These are phyloP conservation scores for Lachancea lanzarotensis DNA, from an alignment of 805 yeast genomes.

Conservation along the genomic window DNA sequence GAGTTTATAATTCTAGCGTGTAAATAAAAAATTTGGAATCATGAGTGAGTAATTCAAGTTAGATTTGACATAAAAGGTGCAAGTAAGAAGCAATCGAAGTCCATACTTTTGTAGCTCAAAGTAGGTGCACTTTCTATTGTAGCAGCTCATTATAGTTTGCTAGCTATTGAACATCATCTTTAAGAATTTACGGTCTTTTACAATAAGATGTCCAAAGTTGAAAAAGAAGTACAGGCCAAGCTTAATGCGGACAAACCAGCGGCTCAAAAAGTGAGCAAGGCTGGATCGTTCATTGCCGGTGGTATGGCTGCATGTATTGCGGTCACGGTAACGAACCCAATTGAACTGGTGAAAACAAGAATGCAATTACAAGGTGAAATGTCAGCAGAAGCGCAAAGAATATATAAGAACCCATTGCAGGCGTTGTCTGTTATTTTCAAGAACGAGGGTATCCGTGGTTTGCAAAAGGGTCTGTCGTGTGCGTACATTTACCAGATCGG, in stretches of 20 bases:
- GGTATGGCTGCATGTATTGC: constrained; percentile 97
- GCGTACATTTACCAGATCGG: constrained; percentile 90
- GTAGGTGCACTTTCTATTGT: too few relatives aligned
- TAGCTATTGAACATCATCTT: too few relatives aligned
- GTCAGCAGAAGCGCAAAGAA: constrained; percentile 42
- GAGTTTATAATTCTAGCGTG: too few relatives aligned
- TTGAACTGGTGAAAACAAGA: constrained; percentile 89
- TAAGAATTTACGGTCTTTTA: too few relatives aligned
- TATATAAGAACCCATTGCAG: constrained; percentile 81
- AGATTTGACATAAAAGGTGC: too few relatives aligned
- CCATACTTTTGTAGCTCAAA: too few relatives aligned
- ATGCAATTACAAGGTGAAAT: constrained; percentile 97
- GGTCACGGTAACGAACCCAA: constrained; percentile 93
- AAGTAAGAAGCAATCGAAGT: too few relatives aligned
- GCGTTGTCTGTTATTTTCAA: constrained; percentile 65
- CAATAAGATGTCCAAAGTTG: constrained; percentile 8
- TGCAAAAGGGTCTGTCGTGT: constrained; percentile 82
- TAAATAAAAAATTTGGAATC: too few relatives aligned
- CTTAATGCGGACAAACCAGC: constrained; percentile 35
- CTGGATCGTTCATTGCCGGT: constrained; percentile 84
- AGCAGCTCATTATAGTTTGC: too few relatives aligned
- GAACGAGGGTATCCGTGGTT: constrained; percentile 81
- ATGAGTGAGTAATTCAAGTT: too few relatives aligned
- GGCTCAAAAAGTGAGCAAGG: constrained; percentile 54
- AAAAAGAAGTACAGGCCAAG: constrained; percentile 1